Base-by-base conservation (phyloP, 176 grass and related monocot genomes). In the Dendrocalamus sinicus region DNA sequence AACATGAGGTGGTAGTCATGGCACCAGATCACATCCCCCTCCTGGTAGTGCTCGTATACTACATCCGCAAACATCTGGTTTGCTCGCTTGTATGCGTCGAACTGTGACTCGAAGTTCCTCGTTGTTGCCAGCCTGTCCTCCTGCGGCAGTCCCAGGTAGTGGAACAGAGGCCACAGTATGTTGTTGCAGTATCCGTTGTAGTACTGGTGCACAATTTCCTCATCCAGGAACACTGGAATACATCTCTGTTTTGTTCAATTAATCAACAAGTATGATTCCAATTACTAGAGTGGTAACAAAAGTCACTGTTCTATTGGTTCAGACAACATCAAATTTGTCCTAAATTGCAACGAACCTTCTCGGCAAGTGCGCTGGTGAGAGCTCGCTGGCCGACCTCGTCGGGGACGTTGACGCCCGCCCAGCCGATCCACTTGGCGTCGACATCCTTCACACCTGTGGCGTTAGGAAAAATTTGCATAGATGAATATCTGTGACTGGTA, bases 151-250 rank as follows among this genome's bases (percentile, higher is more conserved):
- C 97, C 97, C 4, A 99, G 90, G 77, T 99, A 99, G 84, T 99
- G 97, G 77, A 99, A 99, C 74, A 99, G 89, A 37, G 97, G 97
- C 97, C 97, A 99, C 41, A 99, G 78, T 63, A 99, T 99, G 84
- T 99, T 99, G 86, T 99, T 99, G 86, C 97, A 99, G 84, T 99
- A 99, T 1, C 97, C 97, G 64, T 99, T 99, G 79, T 99, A 99
- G 76, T 99, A 99, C 46, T 96, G 97, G 72, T 99, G 97, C 71
- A 96, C 97, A 26, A 99, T 99, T 86, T 99, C 97, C 87, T 99
- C 97, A 2, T 99, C 97, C 58, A 99, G 90, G 81, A 99, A 99
- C 28, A 99, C 97, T 9, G 97, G 97, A 61, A 99, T 99, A 77
- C 97, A 99, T 65, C 94, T 99, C 97, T 99, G 90, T 50, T 91